Percentiles rank a stretch among this genome's conserved stretches.
phyloP scores from a whole-genome alignment of 2,329 filamentous ascomycete genomes.

The Verticillium zaregamsianum region DNA sequence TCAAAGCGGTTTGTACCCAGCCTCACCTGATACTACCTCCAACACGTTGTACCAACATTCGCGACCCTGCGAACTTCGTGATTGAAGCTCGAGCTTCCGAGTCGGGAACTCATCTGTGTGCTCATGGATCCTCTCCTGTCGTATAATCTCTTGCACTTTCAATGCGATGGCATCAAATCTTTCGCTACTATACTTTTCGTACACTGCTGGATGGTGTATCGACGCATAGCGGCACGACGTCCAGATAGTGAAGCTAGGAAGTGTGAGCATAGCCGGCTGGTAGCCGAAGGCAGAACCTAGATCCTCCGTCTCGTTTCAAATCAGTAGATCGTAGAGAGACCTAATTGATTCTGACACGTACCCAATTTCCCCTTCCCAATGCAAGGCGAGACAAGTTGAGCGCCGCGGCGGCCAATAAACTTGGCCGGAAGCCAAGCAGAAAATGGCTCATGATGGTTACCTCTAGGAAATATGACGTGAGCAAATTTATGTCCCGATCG shows the following conservation, averaged over 20 bases:
- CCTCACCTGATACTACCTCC: too few relatives aligned
- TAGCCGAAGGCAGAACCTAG: neutral
- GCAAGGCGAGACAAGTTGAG: neutral
- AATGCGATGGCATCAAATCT: neutral
- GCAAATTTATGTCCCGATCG: neutral
- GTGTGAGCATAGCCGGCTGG: neutral
- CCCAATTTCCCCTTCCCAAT: neutral
- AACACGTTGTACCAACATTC: too few relatives aligned
- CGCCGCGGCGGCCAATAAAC: neutral
- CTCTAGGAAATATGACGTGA: neutral
- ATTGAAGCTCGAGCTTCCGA: neutral
- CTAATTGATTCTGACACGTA: neutral
- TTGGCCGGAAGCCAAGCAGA: neutral
- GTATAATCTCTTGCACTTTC: neutral
- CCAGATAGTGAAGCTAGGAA: neutral
- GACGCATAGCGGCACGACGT: neutral
- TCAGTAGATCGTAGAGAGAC: neutral
- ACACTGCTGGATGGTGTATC: neutral
- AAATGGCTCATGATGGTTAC: neutral
- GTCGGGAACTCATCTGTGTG: neutral
- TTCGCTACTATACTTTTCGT: neutral
- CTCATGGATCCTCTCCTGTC: neutral
- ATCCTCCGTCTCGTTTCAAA: neutral
- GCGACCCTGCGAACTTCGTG: too few relatives aligned
- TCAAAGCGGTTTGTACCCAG: too few relatives aligned